Evolutionary conservation across 2,329 filamentous ascomycete species (phyloP).

Genomic region (Lachnellula willkommii): DNA sequence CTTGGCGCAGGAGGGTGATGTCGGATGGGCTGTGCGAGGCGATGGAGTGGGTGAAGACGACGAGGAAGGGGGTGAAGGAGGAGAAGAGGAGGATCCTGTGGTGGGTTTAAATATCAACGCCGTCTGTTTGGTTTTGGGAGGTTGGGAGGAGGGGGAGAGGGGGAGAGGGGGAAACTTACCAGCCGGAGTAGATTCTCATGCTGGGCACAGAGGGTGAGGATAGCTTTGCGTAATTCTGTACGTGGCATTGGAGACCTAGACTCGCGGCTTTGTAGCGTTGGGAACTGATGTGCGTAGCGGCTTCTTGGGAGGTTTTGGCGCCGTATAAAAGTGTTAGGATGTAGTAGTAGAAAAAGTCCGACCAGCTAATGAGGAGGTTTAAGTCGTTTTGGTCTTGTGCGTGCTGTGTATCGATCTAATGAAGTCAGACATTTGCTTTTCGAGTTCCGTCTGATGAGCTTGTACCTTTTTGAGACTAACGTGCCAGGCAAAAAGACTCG

Average conservation of each 20-base stretch:
- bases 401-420: conserved; percentile 7
- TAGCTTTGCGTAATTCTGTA: conserved; percentile 10
- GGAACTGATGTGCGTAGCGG: conserved; percentile 12
- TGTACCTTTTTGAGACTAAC: conserved; percentile 9
- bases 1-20: conserved; percentile 10
- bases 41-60: conserved; percentile 17
- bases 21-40: conserved; percentile 10
- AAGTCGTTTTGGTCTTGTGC: conserved; percentile 9
- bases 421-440: neutral
- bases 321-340: conserved; percentile 13
- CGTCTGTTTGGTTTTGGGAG: neutral
- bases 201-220: conserved; percentile 8
- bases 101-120: neutral
- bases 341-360: conserved; percentile 16
- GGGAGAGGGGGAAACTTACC: conserved; percentile 4
- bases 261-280: conserved; percentile 13
- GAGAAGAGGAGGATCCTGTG: conserved; percentile 12
- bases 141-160: neutral
- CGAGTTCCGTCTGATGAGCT: neutral
- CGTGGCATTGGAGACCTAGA: conserved; percentile 13
- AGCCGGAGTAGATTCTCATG: conserved; percentile 12
- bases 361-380: conserved; percentile 11
- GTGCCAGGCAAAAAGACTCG: conserved; percentile 8
- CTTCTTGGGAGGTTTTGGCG: conserved; percentile 8
- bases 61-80: conserved; percentile 16